Conservation (phyloP, 2,329 filamentous ascomycete species). For the Colletotrichum nymphaeae region DNA sequence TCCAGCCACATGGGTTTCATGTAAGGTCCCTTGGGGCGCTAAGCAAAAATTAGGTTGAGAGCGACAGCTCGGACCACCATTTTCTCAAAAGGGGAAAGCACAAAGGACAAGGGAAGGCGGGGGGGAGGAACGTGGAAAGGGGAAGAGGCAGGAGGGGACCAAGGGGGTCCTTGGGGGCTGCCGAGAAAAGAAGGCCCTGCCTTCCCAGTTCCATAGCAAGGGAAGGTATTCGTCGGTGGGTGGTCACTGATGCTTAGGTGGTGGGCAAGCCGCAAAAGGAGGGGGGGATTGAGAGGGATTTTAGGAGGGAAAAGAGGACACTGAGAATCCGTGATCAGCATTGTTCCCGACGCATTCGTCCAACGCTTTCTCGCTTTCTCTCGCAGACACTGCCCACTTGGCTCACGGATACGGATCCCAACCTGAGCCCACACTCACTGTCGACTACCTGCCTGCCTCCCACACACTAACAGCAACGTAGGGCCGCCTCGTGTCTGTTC, state of each 20-base stretch:
- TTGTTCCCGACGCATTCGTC: slow-evolving; percentile 20
- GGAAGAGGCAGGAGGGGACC: slow-evolving; percentile 15
- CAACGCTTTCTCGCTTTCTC: slow-evolving; percentile 21
- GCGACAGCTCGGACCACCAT: slow-evolving; percentile 26
- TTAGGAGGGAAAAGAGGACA: background rate
- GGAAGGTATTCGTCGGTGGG: background rate
- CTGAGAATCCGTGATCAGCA: slow-evolving; percentile 4
- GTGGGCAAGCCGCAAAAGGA: background rate
- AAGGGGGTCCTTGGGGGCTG: slow-evolving; percentile 16
- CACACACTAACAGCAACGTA: background rate
- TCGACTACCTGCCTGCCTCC: slow-evolving; percentile 2
- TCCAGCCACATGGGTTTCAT: slow-evolving; percentile 31
- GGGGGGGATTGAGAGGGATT: background rate
- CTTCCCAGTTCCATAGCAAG: background rate
- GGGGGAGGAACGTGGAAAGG: slow-evolving; percentile 34
- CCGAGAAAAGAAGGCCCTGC: background rate
- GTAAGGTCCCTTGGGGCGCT: slow-evolving; percentile 32
- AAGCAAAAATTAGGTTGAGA: slow-evolving; percentile 29
- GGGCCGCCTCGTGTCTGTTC: slow-evolving; percentile 2
- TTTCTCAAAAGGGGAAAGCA: slow-evolving; percentile 29
- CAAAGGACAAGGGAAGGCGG: slow-evolving; percentile 8
- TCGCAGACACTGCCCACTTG: slow-evolving; percentile 17
- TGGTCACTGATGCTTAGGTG: background rate
- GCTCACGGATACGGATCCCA: slow-evolving; percentile 5
- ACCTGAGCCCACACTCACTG: background rate